Base-by-base conservation (phyloP, 2,329 filamentous ascomycete species). In the Pestalotiopsis sp. region DNA sequence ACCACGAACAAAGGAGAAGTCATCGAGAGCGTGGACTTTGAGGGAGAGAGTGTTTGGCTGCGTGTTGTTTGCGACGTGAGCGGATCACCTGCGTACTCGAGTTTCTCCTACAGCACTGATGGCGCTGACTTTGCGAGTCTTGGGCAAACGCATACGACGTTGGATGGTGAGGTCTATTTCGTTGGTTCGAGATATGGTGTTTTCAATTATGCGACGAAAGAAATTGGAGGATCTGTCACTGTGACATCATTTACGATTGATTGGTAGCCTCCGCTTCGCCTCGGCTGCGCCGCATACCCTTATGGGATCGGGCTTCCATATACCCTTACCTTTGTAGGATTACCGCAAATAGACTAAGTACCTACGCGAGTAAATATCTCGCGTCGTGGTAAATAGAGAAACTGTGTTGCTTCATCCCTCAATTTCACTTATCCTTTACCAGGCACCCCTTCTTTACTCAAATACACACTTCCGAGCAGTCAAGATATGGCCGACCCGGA, bases 121-220 rank as follows among this genome's bases (percentile, higher is more conserved):
- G 84, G 84, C 0, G 71, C 71, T 4, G 77, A 49, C 0, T 86
- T 83, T 64, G 76, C 70, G 11, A 70, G 67, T 14, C 76, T 80
- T 49, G 85, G 75, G 7, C 71, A 52, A n/a, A 52, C 71, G 0
- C 71, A 76, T 0, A 82, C 80, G 11, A 73, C 76, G 4, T 71
- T 87, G 71, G 80, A 78, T 69, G 82, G 73, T 14, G 77, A 79
- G 84, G 71, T 77, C 4, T 85, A 81, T 73, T 87, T 86, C 65
- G 81, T 84, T 69, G 85, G 83, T 0, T 86, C 86, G 69, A 77
- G 84, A 0, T 86, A 78, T 71, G 84, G 81, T 0, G 82, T 86
- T 17, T 86, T 87, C 71, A 86, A 86, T n/a, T 52, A 52, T 20
- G 45, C 45, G 13, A 52, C 45, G 17, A 6, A 52, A 4, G 45